phyloP scores from a whole-genome alignment of 148 eudicot species.

The Gaultheria prostrata region DNA sequence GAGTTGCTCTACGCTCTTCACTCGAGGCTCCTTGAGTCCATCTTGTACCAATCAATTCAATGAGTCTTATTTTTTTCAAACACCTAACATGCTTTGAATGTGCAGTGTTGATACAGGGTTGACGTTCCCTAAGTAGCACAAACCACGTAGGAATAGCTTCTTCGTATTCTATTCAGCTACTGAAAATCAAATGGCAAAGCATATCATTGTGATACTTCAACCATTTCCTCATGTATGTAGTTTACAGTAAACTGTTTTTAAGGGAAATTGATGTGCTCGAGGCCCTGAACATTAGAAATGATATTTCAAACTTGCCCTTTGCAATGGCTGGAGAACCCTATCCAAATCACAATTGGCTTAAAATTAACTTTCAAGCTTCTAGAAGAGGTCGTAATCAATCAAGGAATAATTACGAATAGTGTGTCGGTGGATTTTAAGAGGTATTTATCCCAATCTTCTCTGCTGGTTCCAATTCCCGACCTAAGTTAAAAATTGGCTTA shows the following conservation, averaged over 20 bases:
- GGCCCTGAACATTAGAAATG: neutral
- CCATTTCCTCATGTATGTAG: neutral
- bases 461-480: neutral
- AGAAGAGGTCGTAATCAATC: neutral
- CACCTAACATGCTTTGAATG: neutral
- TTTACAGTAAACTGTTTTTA: neutral
- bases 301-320: neutral
- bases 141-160: neutral
- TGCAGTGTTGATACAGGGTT: neutral
- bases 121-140: neutral
- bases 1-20: conserved; percentile 33
- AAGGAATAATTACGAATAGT: neutral
- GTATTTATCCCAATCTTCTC: neutral
- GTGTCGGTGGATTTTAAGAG: neutral
- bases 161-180: neutral
- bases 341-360: neutral
- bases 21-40: conserved; percentile 27
- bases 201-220: neutral
- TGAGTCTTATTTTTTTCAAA: no score
- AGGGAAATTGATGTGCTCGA: neutral
- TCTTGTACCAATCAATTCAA: neutral
- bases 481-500: no score
- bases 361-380: neutral
- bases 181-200: neutral
- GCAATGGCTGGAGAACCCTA: neutral